phyloP scores from a whole-genome alignment of 1,139 yeast species.

The Taphrina pruni region DNA sequence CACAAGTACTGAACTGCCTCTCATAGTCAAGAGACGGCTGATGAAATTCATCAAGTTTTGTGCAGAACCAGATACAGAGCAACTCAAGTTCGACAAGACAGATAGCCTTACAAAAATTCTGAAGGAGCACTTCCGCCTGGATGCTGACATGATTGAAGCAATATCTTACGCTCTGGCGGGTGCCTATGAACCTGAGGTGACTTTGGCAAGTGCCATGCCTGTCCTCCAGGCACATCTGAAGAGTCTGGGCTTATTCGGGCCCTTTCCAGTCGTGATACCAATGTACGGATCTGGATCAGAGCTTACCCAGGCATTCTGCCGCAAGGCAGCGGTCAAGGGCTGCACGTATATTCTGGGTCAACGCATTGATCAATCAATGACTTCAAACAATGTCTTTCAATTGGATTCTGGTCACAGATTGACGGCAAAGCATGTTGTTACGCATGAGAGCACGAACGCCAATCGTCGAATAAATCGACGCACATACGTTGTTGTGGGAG shows the following conservation, averaged over 20 bases:
- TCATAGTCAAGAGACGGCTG: constrained; percentile 77
- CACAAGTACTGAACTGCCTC: constrained; percentile 79
- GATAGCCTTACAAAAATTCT: constrained; percentile 11
- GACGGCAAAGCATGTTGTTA: constrained; percentile 13
- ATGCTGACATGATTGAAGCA: constrained; percentile 14
- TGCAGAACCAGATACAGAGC: constrained; percentile 64
- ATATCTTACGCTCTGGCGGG: constrained; percentile 79
- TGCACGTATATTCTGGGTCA: constrained; percentile 81
- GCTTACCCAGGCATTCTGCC: constrained; percentile 92
- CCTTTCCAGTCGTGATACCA: constrained; percentile 88
- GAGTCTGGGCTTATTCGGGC: constrained; percentile 92
- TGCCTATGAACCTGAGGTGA: constrained; percentile 64
- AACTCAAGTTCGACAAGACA: constrained; percentile 53
- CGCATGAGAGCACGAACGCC: background rate
- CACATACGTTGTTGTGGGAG: constrained; percentile 20
- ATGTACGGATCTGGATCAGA: constrained; percentile 98
- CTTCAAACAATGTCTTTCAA: constrained; percentile 62
- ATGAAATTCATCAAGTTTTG: constrained; percentile 95
- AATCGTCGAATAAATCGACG: background rate
- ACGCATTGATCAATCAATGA: constrained; percentile 53
- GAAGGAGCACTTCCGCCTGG: constrained; percentile 18
- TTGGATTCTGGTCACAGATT: constrained; percentile 79
- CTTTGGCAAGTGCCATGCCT: constrained; percentile 74
- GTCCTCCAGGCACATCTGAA: constrained; percentile 81
- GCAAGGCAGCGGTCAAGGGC: constrained; percentile 98